Evolutionary conservation across 441 rosid species (phyloP), one percentile per base, ranked within the genome.

Genomic region (Eutrema salsugineum): DNA sequence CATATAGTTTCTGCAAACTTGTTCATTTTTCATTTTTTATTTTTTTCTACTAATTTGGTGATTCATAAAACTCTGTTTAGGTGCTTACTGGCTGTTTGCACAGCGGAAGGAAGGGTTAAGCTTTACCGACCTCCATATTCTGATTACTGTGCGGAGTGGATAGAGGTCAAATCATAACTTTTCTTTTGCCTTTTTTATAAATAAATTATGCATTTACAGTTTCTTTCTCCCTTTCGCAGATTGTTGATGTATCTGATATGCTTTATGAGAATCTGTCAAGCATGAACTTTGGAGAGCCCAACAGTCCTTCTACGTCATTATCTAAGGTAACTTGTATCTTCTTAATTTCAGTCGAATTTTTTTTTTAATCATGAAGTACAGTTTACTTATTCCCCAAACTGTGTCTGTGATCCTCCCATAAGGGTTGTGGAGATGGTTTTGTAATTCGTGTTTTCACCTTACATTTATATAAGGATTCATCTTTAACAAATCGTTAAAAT

Each of bases 101-200:
- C 98, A 12, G 71, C 86, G 0, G 97, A 88, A 78, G 98, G 99
- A 55, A 83, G 77, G 66, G 90, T 93, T 62, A 95, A 89, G 85
- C 75, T 95, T 76, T 95, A 89, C 73, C 88, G 92, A 43, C 85
- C 92, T 56, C 97, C 99, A 5, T 87, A 75, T 82, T 78, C 81
- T 75, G 98, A 93, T 79, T 94, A 88, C 75, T 83, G 83, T 80
- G 85, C 99, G 57, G 97, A 95, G 75, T 95, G 99, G 99, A 73
- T 93, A 68, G 98, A 87, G 97, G 98, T 95, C 17, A 14, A 14
- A 6, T 22, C 48, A 22, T 60, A 5, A 57, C 8, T 5, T 36
- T 48, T 36, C 11, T 36, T 58, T 43, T 66, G 30, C 16, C 7
- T 62, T 32, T 62, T 32, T 11, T 49, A 12, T 15, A 19, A 8